These are phyloP conservation scores for Rugonectria rugulosa DNA, from an alignment of 2,329 filamentous ascomycete genomes.

Conservation along the genomic window DNA sequence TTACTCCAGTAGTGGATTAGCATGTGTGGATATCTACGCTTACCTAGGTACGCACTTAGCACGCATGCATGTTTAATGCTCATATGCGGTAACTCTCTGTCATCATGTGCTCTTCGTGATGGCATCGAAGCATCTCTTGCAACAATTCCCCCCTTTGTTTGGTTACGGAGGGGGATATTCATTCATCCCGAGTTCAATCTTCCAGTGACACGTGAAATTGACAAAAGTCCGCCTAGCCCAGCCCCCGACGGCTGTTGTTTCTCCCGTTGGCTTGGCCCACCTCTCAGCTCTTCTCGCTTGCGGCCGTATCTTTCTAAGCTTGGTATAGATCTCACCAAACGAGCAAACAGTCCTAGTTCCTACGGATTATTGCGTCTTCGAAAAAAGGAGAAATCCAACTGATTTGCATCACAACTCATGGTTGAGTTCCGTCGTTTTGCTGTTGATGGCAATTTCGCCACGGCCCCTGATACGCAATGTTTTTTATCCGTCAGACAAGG, in stretches of 20 bases:
- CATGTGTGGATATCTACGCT: not conserved
- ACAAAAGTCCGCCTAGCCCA: not conserved
- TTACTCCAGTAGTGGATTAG: not conserved
- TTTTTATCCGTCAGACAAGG: slow-evolving; percentile 3
- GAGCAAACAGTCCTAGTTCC: not conserved
- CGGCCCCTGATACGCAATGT: slow-evolving; percentile 12
- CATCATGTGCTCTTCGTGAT: too few relatives aligned
- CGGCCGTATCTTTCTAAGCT: not conserved
- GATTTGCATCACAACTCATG: slow-evolving; percentile 20
- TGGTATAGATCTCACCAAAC: slow-evolving; percentile 10
- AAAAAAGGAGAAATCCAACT: not conserved
- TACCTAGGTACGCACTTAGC: too few relatives aligned
- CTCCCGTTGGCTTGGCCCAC: not conserved
- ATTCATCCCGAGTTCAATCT: too few relatives aligned
- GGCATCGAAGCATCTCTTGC: too few relatives aligned
- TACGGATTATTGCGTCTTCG: not conserved
- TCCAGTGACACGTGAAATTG: too few relatives aligned
- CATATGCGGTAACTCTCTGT: too few relatives aligned
- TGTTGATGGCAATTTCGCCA: slow-evolving; percentile 26
- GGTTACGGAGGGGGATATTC: too few relatives aligned
- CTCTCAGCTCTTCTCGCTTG: not conserved
- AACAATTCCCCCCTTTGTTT: too few relatives aligned
- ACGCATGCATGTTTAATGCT: too few relatives aligned
- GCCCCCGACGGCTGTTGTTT: too few relatives aligned
- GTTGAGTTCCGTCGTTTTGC: slow-evolving; percentile 23